Evolutionary conservation across 2,329 filamentous ascomycete species (phyloP), one percentile per base, ranked within the genome.

Genomic region (Parafenestella ontariensis): DNA sequence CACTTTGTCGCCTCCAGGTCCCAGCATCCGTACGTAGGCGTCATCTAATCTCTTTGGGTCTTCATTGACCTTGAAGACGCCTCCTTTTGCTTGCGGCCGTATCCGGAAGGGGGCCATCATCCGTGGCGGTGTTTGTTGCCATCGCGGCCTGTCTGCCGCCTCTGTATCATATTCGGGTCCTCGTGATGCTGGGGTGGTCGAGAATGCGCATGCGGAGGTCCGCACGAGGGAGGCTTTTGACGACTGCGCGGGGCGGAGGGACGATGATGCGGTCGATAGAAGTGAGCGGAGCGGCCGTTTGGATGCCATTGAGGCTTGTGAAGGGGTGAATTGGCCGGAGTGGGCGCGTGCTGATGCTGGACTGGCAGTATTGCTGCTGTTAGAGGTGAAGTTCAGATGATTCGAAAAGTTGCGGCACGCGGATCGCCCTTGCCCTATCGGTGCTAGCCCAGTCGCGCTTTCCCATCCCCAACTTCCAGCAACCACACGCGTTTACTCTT

Each of bases 21-120:
- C 94, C 50, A 98, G 79, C 64, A 98, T 84, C 48, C 82, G 82
- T 62, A 85, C 82, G 76, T 97, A 96, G 76, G 92, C 89, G 44
- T 85, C 81, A 73, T 98, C 89, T 50, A 99, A 81, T 69, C 82
- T 82, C 62, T 80, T 82, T 9, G 91, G 90, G 70, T 93, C 87
- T 18, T 85, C 83, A 77, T 98, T 98, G 75, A 92, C 87, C 65
- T 72, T 72, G 85, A 86, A 94, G 77, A 82, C 57, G 66, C 73
- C 48, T 79, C 85, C 68, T 81, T 79, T 77, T 78, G 86, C 71
- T 79, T 82, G 61, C 78, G 83, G 78, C 79, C 86, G 73, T 82
- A 84, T 63, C 77, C 87, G 79, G 49, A 78, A 72, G 20, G 81
- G 80, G 48, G 81, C 80, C 45, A 70, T 59, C 78, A 83, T 81